phyloP scores from a whole-genome alignment of 805 yeast genomes.

The Kodamaea lidongshanica region DNA sequence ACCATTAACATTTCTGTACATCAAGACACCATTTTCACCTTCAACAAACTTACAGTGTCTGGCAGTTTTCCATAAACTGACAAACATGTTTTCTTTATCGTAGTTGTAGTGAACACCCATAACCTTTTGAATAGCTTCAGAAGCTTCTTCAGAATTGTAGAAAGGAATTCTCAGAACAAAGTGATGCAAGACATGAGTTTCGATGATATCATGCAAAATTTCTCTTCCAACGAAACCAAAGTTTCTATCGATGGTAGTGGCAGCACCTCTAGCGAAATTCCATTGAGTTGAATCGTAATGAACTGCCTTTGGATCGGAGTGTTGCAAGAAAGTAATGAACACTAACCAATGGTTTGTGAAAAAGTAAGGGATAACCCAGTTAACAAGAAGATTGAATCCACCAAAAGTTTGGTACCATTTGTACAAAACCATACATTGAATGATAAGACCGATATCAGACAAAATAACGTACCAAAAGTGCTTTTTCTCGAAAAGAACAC shows the following conservation, averaged over 20 bases:
- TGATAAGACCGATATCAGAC: constrained; percentile 50
- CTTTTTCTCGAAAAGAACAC: constrained; percentile 49
- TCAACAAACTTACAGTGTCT: constrained; percentile 70
- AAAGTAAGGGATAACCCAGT: constrained; percentile 55
- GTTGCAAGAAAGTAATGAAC: constrained; percentile 57
- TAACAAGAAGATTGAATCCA: constrained; percentile 42
- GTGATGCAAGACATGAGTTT: constrained; percentile 54
- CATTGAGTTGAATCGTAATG: constrained; percentile 52
- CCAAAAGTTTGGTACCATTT: constrained; percentile 47
- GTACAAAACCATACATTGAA: constrained; percentile 41
- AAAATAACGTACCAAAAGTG: constrained; percentile 52
- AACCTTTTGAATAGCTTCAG: constrained; percentile 45
- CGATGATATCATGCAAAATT: constrained; percentile 53
- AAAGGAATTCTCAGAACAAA: constrained; percentile 51
- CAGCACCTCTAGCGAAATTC: constrained; percentile 64
- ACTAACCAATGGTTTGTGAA: constrained; percentile 64
- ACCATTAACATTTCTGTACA: constrained; percentile 59
- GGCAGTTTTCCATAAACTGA: constrained; percentile 48
- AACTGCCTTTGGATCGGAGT: constrained; percentile 54
- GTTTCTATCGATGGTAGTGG: constrained; percentile 58
- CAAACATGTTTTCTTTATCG: constrained; percentile 52
- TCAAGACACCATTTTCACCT: constrained; percentile 57
- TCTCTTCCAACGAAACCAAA: constrained; percentile 54
- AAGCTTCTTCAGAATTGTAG: constrained; percentile 50
- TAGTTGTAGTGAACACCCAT: constrained; percentile 48